A percentile compares a stretch with the other conserved stretches of the same genome.
Evolutionary conservation across 2,329 filamentous ascomycete species (phyloP).

Genomic region (Penicillium sp.): DNA sequence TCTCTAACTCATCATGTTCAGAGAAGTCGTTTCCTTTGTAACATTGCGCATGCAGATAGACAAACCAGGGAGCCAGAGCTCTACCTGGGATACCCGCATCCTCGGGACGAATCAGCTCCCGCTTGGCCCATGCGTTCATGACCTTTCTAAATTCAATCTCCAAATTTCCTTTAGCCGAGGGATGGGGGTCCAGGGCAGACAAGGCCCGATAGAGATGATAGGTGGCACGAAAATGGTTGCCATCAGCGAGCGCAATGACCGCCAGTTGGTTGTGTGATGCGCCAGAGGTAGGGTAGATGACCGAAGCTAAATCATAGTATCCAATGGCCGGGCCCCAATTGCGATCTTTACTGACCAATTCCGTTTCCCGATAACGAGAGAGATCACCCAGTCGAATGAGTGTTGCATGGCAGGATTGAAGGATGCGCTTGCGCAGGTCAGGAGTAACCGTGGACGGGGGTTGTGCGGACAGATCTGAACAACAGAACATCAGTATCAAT

Average conservation of each 20-base stretch:
- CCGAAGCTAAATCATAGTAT: constrained; percentile 80
- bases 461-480: constrained; percentile 45
- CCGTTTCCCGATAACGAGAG: constrained; percentile 76
- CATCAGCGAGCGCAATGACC: constrained; percentile 74
- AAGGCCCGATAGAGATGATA: constrained; percentile 88
- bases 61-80: constrained; percentile 75
- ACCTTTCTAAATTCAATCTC: constrained; percentile 75
- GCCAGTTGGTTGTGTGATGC: constrained; percentile 87
- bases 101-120: constrained; percentile 50
- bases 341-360: constrained; percentile 69
- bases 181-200: constrained; percentile 70
- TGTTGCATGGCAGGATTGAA: constrained; percentile 75
- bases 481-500: not conserved
- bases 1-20: constrained; percentile 77
- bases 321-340: constrained; percentile 78
- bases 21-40: constrained; percentile 74
- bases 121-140: constrained; percentile 56
- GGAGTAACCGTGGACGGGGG: constrained; percentile 48
- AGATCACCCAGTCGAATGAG: constrained; percentile 88
- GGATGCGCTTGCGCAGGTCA: constrained; percentile 59
- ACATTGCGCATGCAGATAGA: constrained; percentile 80
- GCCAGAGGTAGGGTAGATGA: constrained; percentile 75
- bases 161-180: constrained; percentile 72
- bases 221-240: constrained; percentile 77
- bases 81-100: constrained; percentile 52